Evolutionary conservation across 2,329 filamentous ascomycete species (phyloP), one percentile per base, ranked within the genome.

Genomic region (Boeremia lycopersici): DNA sequence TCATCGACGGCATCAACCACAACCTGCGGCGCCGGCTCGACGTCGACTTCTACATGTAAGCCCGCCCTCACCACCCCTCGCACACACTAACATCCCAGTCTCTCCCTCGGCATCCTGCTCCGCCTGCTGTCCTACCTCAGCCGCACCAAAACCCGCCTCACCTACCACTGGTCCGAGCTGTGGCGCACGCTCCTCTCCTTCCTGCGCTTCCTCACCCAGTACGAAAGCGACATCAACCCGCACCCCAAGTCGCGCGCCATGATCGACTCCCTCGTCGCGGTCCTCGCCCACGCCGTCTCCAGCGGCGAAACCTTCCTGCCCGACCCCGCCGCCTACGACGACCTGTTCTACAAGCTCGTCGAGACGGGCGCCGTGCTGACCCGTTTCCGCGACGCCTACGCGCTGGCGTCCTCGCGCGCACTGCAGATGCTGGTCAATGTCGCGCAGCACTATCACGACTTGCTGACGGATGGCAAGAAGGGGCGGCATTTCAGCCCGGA

Each of bases 321-420:
- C 0, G 90, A 90, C 28, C 88, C 92, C 0, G 85, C 89, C 15
- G 88, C 91, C 1, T 98, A 98, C 74, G 95, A 99, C 67, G 95
- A 99, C 69, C 82, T 99, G 0, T 98, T 99, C 78, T 99, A 99
- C 84, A 99, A 99, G 77, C 84, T 98, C 2, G 92, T 98, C 25
- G 95, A 99, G 76, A 90, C 89, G 2, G 91, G 93, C 10, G 91
- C 96, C 43, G 84, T 91, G 11, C 82, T 98, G 19, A 79, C 83
- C 29, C 91, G 90, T 69, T 96, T 98, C 77, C 86, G 91, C 35
- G 86, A 92, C 59, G 88, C 85, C 9, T 98, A 95, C 74, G 77
- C 79, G 4, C 69, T 82, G 19, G 70, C 72, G 26, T 70, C 62
- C 50, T 68, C 72, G 9, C 64, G 66, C 76, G 90, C 90, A 3